Conservation (phyloP, 2,329 filamentous ascomycete genomes). For the Aspergillus glaucus region DNA sequence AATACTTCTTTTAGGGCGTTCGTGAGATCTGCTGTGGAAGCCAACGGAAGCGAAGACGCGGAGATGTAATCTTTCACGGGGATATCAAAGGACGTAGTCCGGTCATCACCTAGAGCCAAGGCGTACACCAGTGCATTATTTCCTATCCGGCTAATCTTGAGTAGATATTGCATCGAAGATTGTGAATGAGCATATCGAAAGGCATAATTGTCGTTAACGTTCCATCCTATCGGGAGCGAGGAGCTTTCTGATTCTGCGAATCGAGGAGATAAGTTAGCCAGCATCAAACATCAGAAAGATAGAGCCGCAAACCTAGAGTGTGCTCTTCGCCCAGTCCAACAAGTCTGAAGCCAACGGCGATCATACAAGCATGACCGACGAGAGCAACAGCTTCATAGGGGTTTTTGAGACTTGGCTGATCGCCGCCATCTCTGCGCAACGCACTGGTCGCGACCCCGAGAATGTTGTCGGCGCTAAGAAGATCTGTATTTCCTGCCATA, state of each 20-base stretch:
- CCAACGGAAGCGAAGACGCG: slow-evolving; percentile 50
- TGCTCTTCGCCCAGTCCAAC: slow-evolving; percentile 80
- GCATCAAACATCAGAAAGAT: not conserved
- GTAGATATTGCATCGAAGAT: slow-evolving; percentile 74
- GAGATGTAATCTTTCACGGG: slow-evolving; percentile 69
- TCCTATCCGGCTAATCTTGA: slow-evolving; percentile 77
- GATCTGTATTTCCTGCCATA: slow-evolving; percentile 18
- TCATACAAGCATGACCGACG: slow-evolving; percentile 76
- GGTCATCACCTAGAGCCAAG: slow-evolving; percentile 72
- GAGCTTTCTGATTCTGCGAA: slow-evolving; percentile 21
- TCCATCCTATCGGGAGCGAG: slow-evolving; percentile 71
- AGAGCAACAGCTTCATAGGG: slow-evolving; percentile 77
- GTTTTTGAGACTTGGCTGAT: slow-evolving; percentile 29
- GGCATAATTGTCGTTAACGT: slow-evolving; percentile 62
- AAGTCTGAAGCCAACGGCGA: slow-evolving; percentile 71
- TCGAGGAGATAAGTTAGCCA: not conserved
- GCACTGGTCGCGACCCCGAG: slow-evolving; percentile 27
- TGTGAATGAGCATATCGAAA: slow-evolving; percentile 85
- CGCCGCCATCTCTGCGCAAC: slow-evolving; percentile 21
- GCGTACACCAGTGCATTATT: slow-evolving; percentile 78
- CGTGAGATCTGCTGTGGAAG: slow-evolving; percentile 28
- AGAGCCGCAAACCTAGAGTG: slow-evolving; percentile 50
- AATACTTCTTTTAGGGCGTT: slow-evolving; percentile 55
- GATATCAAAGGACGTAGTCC: slow-evolving; percentile 71
- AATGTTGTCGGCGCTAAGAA: slow-evolving; percentile 22